Conservation (phyloP, 495 filamentous ascomycete species). For the Penicillium subrubescens region DNA sequence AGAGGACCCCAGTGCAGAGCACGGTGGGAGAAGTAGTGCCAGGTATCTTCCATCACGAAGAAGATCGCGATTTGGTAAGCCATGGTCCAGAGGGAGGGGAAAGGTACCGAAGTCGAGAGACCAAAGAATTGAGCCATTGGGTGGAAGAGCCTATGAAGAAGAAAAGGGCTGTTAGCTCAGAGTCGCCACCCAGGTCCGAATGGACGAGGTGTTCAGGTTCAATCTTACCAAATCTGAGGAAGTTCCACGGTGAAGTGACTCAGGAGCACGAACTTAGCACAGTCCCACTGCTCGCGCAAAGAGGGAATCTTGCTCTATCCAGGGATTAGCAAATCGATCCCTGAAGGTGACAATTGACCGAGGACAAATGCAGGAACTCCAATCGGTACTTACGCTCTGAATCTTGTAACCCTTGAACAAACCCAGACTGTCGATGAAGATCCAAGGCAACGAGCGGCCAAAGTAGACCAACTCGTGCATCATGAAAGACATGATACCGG, state of each 20-base stretch:
- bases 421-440: slow-evolving; percentile 85
- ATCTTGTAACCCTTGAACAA: slow-evolving; percentile 93
- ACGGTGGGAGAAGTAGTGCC: slow-evolving; percentile 98
- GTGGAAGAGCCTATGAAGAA: slow-evolving; percentile 75
- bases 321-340: neutral
- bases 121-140: slow-evolving; percentile 95
- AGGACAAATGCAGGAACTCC: neutral
- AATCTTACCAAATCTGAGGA: slow-evolving; percentile 85
- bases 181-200: neutral
- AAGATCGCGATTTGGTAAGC: slow-evolving; percentile 90
- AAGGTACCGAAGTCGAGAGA: slow-evolving; percentile 84
- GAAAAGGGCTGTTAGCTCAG: neutral
- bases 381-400: slow-evolving; percentile 65
- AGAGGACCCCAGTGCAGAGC: slow-evolving; percentile 93
- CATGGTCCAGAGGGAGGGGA: slow-evolving; percentile 82
- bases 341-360: neutral
- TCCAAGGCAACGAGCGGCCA: slow-evolving; percentile 88
- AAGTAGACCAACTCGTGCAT: slow-evolving; percentile 97
- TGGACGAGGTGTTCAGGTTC: no score
- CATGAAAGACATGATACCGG: slow-evolving; percentile 92
- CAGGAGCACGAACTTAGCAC: slow-evolving; percentile 86
- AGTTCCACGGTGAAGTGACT: slow-evolving; percentile 96
- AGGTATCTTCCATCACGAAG: slow-evolving; percentile 94
- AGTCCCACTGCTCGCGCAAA: slow-evolving; percentile 87
- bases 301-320: slow-evolving; percentile 85